A percentile compares a stretch with the other conserved stretches of the same genome.
Evolutionary conservation across 768 basidiomycete genomes (phyloP).

Genomic region (Mycena floridula): DNA sequence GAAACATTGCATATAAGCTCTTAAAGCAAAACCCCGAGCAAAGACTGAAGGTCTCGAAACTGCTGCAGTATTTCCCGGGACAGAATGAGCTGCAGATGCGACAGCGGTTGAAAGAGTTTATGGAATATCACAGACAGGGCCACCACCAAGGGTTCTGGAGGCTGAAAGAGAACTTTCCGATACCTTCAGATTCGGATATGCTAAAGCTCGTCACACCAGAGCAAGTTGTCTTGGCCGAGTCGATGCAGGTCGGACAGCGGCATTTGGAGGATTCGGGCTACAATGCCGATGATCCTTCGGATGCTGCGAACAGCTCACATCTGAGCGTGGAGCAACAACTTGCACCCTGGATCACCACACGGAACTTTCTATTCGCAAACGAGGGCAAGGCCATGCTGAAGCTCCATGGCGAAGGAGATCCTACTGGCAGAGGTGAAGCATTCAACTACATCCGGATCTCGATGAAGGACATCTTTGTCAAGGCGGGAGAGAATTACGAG

Average conservation of each 20-base stretch:
- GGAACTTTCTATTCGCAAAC: constrained; percentile 91
- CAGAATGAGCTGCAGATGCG: constrained; percentile 98
- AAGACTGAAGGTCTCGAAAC: constrained; percentile 83
- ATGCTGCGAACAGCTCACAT: constrained; percentile 82
- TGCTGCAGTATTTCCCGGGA: constrained; percentile 98
- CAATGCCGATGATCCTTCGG: constrained; percentile 16
- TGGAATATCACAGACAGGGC: constrained; percentile 93
- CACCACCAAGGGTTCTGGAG: constrained; percentile 97
- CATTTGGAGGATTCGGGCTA: constrained; percentile 93
- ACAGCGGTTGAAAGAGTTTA: constrained; percentile 94
- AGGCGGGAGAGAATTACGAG: constrained; percentile 91
- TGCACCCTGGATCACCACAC: constrained; percentile 98
- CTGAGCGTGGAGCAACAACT: constrained; percentile 92
- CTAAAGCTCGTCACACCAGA: constrained; percentile 92
- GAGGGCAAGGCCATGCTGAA: constrained; percentile 96
- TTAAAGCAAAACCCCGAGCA: constrained; percentile 82
- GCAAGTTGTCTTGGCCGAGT: constrained; percentile 87
- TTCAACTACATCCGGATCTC: constrained; percentile 96
- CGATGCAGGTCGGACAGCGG: constrained; percentile 96
- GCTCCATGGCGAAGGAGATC: constrained; percentile 95
- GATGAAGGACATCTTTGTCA: constrained; percentile 98
- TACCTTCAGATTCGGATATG: constrained; percentile 82
- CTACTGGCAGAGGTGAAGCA: constrained; percentile 90
- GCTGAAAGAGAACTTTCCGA: constrained; percentile 63
- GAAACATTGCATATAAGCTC: constrained; percentile 92